Evolutionary conservation across 1,284 basidiomycete genomes (phyloP), one percentile per base, ranked within the genome.

Genomic region (Ustilago tritici): DNA sequence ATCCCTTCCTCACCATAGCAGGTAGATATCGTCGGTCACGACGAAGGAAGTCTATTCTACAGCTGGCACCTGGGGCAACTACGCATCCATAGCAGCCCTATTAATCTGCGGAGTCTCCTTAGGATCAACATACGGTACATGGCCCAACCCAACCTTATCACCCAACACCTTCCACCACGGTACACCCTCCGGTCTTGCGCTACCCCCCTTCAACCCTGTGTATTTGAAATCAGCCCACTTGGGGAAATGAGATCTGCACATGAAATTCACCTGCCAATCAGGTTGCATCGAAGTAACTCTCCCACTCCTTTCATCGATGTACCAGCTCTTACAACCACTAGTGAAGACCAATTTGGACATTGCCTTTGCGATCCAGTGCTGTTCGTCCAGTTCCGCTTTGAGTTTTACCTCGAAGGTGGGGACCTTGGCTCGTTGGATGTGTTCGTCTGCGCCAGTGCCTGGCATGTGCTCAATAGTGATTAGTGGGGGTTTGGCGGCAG

Each of bases 211-310:
- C 23, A 83, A 56, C 31, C 73, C 70, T 1, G 70, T 77, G 55
- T 79, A 84, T 17, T n/a, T 59, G 34, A 83, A 63, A 54, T 84
- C 82, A 19, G 52, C 56, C 78, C 78, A 84, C 32, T 76, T 75
- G 49, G 83, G 83, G 65, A 81, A 81, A 15, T 54, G 62, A 34
- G 65, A 50, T 5, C 81, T 68, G 23, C 79, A 54, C 61, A 76
- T 72, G 38, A 79, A 77, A 32, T 72, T 74, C 56, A 78, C 66
- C 72, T 85, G 84, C 77, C 78, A 84, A 62, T 82, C 82, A 15
- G 83, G 83, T 58, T 84, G 76, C 56, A 85, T 69, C 34, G 78
- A 79, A 2, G 82, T 79, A 3, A 84, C 76, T 15, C 82, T 56
- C 1, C 81, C 82, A 12, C 69, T 69, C 34, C 63, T 72, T 8